Evolutionary conservation across 495 filamentous ascomycete genomes (phyloP), one percentile per base, ranked within the genome.

Genomic region (Achaetomiella virescens): DNA sequence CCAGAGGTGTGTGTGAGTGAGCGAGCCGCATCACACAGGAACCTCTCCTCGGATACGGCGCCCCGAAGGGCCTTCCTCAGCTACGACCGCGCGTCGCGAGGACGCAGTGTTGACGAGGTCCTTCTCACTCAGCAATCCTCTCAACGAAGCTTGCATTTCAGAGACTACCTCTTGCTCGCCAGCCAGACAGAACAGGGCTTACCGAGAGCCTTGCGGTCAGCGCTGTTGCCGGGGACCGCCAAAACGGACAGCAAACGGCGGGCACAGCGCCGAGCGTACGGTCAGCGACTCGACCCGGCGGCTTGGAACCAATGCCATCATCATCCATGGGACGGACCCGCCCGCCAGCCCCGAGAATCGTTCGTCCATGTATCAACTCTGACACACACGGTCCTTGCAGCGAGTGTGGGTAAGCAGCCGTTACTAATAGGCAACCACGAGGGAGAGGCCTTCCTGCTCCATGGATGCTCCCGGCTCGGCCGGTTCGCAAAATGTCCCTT

Each of bases 241-340:
- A 36, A 44, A 53, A 53, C 48, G 36, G 27, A 53, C 38, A 10
- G 41, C 22, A 44, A 10, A 12, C 41, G 22, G n/a, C n/a, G n/a
- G n/a, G n/a, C n/a, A n/a, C n/a, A n/a, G n/a, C n/a, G n/a, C n/a
- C n/a, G 41, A 44, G 41, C 4, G 21, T 17, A 17, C 25, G 18
- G 21, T 9, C 24, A n/a, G 8, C 3, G 18, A 31, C n/a, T 9
- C 3, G 46, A 61, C 58, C 59, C 59, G 50, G 50, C 54, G 57
- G 59, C 50, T 53, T 61, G 59, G 59, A 50, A 61, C 59, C 59
- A 47, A 45, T n/a, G 40, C 8, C 25, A 12, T 52, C 20, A 12
- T 5, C 37, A 18, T 40, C 4, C 6, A 24, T 11, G 17, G 17
- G 10, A 12, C 20, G 17, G 35, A 29, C 50, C 50, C 50, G 41